Conservation (phyloP, 1,284 basidiomycete species). For the Irpex sp. region DNA sequence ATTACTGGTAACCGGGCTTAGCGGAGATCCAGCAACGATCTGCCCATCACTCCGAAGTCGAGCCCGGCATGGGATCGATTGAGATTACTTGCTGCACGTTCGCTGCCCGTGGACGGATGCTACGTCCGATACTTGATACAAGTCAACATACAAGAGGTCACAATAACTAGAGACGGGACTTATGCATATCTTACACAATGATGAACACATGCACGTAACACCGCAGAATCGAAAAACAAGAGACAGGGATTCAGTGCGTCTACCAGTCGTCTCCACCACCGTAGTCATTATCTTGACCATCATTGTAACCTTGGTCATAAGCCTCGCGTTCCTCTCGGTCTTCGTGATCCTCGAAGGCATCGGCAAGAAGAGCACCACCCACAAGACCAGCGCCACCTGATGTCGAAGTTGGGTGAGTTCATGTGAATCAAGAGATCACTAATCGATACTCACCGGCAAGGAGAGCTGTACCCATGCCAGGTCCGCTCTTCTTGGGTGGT, state of each 20-base stretch:
- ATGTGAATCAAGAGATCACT: conserved; percentile 3
- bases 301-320: conserved; percentile 34
- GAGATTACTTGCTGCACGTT: no score
- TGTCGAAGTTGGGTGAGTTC: background rate
- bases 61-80: no score
- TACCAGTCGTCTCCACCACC: conserved; percentile 22
- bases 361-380: conserved; percentile 51
- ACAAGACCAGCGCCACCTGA: conserved; percentile 56
- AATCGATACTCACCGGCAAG: conserved; percentile 33
- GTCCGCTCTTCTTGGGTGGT: conserved; percentile 37
- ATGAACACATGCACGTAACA: background rate
- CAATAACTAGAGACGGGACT: no score
- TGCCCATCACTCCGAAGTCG: no score
- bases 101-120: no score
- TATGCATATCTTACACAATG: background rate
- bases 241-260: background rate
- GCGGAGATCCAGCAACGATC: no score
- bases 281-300: conserved; percentile 21
- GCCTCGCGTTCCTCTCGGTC: conserved; percentile 33
- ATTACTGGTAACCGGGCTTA: no score
- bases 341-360: conserved; percentile 46
- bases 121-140: no score
- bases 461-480: conserved; percentile 40
- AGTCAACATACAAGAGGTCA: no score
- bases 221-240: background rate